These are phyloP conservation scores for Ceratobasidium sp. DNA, from an alignment of 1,284 basidiomycete genomes.

Conservation along the genomic window DNA sequence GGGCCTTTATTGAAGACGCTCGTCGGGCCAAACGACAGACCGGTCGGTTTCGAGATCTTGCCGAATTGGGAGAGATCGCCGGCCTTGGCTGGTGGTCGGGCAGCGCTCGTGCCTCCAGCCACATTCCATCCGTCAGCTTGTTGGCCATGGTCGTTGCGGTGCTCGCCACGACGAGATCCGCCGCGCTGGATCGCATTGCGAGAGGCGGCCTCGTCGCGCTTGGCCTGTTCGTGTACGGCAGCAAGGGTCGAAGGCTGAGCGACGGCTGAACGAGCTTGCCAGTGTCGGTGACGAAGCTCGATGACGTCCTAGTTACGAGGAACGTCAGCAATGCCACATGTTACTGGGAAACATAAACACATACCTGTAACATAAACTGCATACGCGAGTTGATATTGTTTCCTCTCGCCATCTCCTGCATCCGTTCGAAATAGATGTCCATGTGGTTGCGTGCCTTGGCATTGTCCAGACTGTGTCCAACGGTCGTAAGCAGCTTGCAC, in stretches of 20 bases:
- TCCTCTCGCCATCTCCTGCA: constrained; percentile 83
- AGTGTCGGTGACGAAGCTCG: constrained; percentile 86
- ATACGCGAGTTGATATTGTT: constrained; percentile 84
- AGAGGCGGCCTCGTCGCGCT: constrained; percentile 62
- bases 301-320: constrained; percentile 74
- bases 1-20: constrained; percentile 77
- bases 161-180: constrained; percentile 88
- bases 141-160: constrained; percentile 60
- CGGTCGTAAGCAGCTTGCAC: constrained; percentile 91
- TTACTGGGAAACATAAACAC: constrained; percentile 51
- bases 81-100: no score
- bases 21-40: constrained; percentile 78
- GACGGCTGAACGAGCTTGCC: constrained; percentile 78
- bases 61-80: constrained; percentile 90
- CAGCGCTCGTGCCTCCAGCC: constrained; percentile 64
- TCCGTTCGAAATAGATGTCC: constrained; percentile 92
- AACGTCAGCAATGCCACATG: constrained; percentile 39
- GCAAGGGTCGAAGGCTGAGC: constrained; percentile 89
- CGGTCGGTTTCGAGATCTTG: constrained; percentile 75
- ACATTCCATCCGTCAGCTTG: constrained; percentile 85
- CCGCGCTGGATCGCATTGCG: constrained; percentile 72
- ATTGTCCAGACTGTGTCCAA: constrained; percentile 85
- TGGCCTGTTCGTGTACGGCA: constrained; percentile 60
- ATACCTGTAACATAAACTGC: constrained; percentile 93
- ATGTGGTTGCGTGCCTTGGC: constrained; percentile 84